Conservation (phyloP, 225 moss, liverwort and hornwort species). For the Pleurozium schreberi region DNA sequence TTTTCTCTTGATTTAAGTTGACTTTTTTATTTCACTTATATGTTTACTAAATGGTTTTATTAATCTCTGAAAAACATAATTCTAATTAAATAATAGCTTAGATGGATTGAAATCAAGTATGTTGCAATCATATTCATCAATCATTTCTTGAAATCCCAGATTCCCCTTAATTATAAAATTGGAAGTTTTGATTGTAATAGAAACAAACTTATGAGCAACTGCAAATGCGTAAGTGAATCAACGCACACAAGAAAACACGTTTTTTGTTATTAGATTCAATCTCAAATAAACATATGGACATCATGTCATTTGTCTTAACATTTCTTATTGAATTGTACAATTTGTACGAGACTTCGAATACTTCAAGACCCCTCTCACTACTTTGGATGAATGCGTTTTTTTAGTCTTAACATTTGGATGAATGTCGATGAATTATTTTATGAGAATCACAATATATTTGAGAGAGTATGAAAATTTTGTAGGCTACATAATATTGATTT, state of each 20-base stretch:
- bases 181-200: background rate
- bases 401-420: background rate
- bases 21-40: background rate
- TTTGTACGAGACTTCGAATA: background rate
- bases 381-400: background rate
- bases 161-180: background rate
- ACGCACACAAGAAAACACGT: background rate
- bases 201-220: background rate
- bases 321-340: background rate
- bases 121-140: background rate
- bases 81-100: too few species aligned
- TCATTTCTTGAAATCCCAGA: rapidly evolving
- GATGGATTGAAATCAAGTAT: background rate
- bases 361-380: background rate
- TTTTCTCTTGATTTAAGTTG: background rate
- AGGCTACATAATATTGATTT: background rate
- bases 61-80: too few species aligned
- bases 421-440: background rate
- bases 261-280: background rate
- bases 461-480: background rate
- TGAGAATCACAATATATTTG: background rate
- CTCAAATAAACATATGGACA: background rate
- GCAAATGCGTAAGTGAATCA: background rate
- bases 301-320: background rate
- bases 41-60: too few species aligned